Evolutionary conservation across 83 land plant genomes (phyloP).

Genomic region (Diphasiastrum complanatum): DNA sequence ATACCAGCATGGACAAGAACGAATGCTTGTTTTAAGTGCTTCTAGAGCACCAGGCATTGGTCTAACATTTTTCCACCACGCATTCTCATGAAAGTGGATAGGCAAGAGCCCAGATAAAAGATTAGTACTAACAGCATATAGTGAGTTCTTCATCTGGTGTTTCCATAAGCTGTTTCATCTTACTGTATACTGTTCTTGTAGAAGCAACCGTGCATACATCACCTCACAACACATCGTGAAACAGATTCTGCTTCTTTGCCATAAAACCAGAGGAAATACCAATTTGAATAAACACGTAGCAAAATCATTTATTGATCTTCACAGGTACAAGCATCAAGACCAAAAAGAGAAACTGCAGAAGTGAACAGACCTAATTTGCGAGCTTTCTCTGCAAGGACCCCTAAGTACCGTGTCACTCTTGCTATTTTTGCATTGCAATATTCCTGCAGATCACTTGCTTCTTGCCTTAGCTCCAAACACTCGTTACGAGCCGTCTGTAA

Average conservation of each 20-base stretch:
- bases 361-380: slow-evolving; percentile 64
- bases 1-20: too few species aligned
- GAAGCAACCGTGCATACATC: not conserved
- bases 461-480: not conserved
- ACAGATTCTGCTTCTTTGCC: not conserved
- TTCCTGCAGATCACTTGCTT: not conserved
- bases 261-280: not conserved
- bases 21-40: too few species aligned
- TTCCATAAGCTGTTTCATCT: too few species aligned
- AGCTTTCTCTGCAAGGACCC: slow-evolving; percentile 34
- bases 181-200: not conserved
- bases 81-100: too few species aligned
- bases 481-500: not conserved
- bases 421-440: not conserved
- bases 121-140: too few species aligned
- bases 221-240: not conserved
- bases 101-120: too few species aligned
- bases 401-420: slow-evolving; percentile 1
- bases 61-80: too few species aligned
- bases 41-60: too few species aligned
- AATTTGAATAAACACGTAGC: slow-evolving; percentile 1
- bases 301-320: not conserved
- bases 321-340: not conserved
- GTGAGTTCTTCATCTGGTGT: too few species aligned
- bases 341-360: not conserved